Evolutionary conservation across 2,329 filamentous ascomycete species (phyloP).

Genomic region (Neofusicoccum ribis): DNA sequence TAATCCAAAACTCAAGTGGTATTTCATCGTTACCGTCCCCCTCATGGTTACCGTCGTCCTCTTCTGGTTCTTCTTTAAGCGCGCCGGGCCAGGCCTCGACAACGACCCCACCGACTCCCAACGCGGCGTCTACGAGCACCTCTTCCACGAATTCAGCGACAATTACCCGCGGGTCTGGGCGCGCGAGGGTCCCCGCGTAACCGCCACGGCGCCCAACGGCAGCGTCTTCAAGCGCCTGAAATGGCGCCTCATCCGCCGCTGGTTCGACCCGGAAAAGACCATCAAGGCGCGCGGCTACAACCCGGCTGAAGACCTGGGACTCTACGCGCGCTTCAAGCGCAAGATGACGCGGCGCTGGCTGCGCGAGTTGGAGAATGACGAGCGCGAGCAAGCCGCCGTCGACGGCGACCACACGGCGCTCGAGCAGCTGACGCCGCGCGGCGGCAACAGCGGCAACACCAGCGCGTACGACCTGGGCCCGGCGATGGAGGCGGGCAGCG

Average conservation of each 20-base stretch:
- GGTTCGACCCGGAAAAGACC: conserved; percentile 47
- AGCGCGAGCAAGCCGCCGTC: neutral
- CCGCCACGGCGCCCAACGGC: conserved; percentile 41
- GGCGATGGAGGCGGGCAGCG: neutral
- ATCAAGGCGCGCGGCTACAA: conserved; percentile 36
- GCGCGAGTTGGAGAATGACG: conserved; percentile 12
- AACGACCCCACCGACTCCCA: conserved; percentile 45
- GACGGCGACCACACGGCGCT: neutral
- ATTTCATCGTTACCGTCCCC: conserved; percentile 49
- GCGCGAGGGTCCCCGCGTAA: conserved; percentile 43
- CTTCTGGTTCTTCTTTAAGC: conserved; percentile 51
- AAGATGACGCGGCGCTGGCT: conserved; percentile 45
- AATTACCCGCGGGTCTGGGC: conserved; percentile 51
- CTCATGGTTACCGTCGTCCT: conserved; percentile 49
- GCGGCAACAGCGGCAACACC: neutral
- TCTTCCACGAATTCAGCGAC: conserved; percentile 51
- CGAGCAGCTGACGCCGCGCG: neutral
- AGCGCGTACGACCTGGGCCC: conserved; percentile 3
- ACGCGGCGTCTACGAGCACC: conserved; percentile 52
- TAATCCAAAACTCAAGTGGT: conserved; percentile 51
- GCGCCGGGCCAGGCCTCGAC: conserved; percentile 25
- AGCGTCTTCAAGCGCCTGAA: conserved; percentile 44
- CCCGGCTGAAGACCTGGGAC: conserved; percentile 41
- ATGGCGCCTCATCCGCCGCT: conserved; percentile 49
- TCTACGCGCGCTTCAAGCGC: conserved; percentile 41